Evolutionary conservation across 2,329 filamentous ascomycete species (phyloP).

Genomic region (Trichoderma harzianum): DNA sequence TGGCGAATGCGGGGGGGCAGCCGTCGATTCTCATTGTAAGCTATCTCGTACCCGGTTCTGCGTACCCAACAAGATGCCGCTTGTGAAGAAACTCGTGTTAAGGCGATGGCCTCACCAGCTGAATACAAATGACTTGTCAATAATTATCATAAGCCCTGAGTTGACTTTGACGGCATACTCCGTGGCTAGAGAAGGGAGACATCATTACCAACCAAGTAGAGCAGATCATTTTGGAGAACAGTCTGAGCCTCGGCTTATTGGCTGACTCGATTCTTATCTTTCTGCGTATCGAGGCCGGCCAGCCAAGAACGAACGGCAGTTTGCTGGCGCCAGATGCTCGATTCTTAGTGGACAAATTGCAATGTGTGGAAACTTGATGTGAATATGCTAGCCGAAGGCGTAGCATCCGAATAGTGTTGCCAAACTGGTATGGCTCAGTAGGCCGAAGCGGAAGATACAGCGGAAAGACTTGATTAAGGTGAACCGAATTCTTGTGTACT

Average conservation of each 20-base stretch:
- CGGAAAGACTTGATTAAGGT: not conserved
- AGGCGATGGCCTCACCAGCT: not conserved
- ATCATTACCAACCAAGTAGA: not conserved
- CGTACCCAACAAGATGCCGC: not conserved
- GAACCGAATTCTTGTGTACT: not conserved
- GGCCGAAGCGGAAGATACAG: not conserved
- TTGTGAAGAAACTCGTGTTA: not conserved
- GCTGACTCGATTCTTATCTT: not conserved
- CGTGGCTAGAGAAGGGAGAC: not conserved
- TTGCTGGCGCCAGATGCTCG: not conserved
- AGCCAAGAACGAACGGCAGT: not conserved
- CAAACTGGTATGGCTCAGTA: not conserved
- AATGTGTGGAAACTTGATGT: not conserved
- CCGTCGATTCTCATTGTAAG: conserved; percentile 1
- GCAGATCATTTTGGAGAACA: not conserved
- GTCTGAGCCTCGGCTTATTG: not conserved
- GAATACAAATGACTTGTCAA: not conserved
- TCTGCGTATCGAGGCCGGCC: not conserved
- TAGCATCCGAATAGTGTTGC: not conserved
- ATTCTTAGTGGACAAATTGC: not conserved
- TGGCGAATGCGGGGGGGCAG: conserved; percentile 5
- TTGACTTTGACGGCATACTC: not conserved
- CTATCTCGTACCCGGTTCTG: not conserved
- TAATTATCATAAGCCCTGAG: not conserved
- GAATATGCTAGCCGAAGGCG: not conserved